Evolutionary conservation across 2,329 filamentous ascomycete species (phyloP).

Genomic region (Trichocomaceae sp.): DNA sequence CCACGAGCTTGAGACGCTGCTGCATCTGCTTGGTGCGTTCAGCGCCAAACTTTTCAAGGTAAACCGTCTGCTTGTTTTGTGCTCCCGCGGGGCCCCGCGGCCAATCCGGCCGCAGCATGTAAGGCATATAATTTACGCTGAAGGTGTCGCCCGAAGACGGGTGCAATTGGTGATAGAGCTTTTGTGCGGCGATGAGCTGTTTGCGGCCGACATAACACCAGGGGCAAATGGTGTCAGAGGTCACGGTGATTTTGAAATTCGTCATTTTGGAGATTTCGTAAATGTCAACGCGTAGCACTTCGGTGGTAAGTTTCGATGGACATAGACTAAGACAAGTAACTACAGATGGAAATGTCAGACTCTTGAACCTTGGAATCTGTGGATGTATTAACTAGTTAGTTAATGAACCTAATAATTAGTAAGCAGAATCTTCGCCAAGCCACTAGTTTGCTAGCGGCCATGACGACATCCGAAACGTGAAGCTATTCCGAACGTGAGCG

Average conservation of each 20-base stretch:
- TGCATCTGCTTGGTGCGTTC: constrained; percentile 55
- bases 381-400: too few species aligned
- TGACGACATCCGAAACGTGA: too few species aligned
- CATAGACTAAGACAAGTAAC: too few species aligned
- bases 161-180: constrained; percentile 63
- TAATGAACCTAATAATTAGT: too few species aligned
- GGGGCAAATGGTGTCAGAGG: constrained; percentile 80
- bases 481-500: too few species aligned
- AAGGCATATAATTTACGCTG: constrained; percentile 57
- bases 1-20: constrained; percentile 51
- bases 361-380: too few species aligned
- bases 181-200: constrained; percentile 49
- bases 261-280: constrained; percentile 46
- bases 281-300: background rate
- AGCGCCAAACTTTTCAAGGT: constrained; percentile 51
- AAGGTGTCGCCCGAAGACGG: constrained; percentile 65
- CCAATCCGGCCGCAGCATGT: constrained; percentile 70
- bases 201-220: constrained; percentile 78
- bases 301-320: too few species aligned
- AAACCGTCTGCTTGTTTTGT: constrained; percentile 43
- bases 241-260: constrained; percentile 67
- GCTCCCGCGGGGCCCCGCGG: constrained; percentile 44
- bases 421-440: too few species aligned
- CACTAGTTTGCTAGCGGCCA: too few species aligned
- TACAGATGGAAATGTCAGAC: too few species aligned